These are phyloP conservation scores for Leishmania guyanensis DNA, from an alignment of 208 protist genomes.

Conservation along the genomic window DNA sequence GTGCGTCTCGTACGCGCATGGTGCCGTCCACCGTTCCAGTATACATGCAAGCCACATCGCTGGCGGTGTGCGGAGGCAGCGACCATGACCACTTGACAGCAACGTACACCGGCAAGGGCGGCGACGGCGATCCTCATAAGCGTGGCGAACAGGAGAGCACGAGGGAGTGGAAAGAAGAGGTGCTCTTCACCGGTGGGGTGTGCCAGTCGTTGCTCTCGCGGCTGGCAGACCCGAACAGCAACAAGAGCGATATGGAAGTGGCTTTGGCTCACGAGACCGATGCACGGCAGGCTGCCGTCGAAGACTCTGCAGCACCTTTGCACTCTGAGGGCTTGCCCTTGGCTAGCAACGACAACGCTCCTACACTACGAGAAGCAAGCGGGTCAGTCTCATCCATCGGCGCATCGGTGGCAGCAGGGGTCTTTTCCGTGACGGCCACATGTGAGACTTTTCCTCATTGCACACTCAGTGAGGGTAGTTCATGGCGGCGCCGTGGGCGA, in stretches of 20 bases:
- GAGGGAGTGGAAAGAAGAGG: background rate
- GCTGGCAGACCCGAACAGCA: background rate
- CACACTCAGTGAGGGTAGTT: background rate
- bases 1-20: background rate
- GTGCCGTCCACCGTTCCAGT: conserved; percentile 11
- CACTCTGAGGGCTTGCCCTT: background rate
- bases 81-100: background rate
- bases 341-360: too few relatives aligned
- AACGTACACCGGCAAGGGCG: background rate
- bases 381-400: background rate
- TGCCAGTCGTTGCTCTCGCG: background rate
- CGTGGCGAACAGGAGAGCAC: background rate
- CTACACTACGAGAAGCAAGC: background rate
- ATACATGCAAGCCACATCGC: conserved; percentile 13
- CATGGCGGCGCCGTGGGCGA: background rate
- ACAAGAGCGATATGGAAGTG: background rate
- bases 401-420: background rate
- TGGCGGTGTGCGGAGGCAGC: conserved; percentile 2
- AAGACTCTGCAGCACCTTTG: background rate
- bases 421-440: background rate
- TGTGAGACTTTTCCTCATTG: background rate
- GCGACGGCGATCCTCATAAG: background rate
- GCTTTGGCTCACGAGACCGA: background rate
- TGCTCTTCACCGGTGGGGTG: background rate
- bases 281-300: background rate